A percentile compares a stretch with the other conserved stretches of the same genome.
Conservation (phyloP, 2,329 filamentous ascomycete species). For the Fusarium subglutinans region DNA sequence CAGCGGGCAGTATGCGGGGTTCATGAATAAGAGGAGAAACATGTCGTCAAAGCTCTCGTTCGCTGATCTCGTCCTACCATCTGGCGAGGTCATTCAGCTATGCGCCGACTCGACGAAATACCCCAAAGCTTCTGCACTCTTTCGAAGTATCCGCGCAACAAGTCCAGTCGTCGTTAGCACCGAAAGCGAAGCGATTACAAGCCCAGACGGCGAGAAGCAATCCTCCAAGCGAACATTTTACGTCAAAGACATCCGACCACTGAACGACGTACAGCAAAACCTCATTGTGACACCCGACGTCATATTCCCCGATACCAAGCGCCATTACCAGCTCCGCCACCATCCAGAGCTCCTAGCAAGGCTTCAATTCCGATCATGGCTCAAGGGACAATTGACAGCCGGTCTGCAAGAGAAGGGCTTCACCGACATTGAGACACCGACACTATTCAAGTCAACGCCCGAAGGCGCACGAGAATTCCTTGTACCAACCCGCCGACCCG, state of each 20-base stretch:
- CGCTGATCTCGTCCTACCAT: conserved; percentile 60
- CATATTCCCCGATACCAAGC: conserved; percentile 76
- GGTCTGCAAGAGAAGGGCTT: conserved; percentile 68
- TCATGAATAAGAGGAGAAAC: conserved; percentile 74
- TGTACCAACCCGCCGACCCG: conserved; percentile 82
- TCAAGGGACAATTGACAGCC: conserved; percentile 62
- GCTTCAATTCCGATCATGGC: conserved; percentile 73
- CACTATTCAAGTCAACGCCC: conserved; percentile 96
- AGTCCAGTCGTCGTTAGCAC: conserved; percentile 64
- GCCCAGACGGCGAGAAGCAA: conserved; percentile 28
- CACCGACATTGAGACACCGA: conserved; percentile 86
- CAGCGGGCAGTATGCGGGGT: conserved; percentile 60
- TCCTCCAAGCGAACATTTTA: conserved; percentile 63
- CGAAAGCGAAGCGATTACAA: conserved; percentile 40
- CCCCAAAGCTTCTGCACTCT: conserved; percentile 49
- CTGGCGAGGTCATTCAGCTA: conserved; percentile 55
- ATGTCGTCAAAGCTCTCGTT: conserved; percentile 77
- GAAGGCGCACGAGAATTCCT: conserved; percentile 96
- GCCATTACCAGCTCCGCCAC: conserved; percentile 87
- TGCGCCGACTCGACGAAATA: conserved; percentile 53
- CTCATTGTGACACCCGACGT: conserved; percentile 80
- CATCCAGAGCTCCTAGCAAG: conserved; percentile 72
- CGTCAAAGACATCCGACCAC: conserved; percentile 64
- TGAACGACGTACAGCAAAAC: conserved; percentile 60
- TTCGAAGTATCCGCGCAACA: conserved; percentile 59